Base-by-base conservation (phyloP, 2,329 filamentous ascomycete genomes). In the Akanthomyces dipterigenus region DNA sequence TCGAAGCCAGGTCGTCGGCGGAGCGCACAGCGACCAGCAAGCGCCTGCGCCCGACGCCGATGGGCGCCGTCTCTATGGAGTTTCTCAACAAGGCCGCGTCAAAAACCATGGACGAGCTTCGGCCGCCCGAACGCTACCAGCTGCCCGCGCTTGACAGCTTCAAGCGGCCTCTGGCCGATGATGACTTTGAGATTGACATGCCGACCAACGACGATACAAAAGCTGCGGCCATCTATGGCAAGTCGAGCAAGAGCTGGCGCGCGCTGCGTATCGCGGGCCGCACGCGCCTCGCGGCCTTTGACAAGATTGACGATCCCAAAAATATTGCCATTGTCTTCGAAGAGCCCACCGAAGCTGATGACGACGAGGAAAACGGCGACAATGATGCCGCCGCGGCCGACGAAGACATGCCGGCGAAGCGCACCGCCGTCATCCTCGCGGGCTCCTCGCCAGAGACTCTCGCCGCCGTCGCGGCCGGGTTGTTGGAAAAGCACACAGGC, bases 241-340 rank as follows among this genome's bases (percentile, higher is more conserved):
- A 96, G 72, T 86, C 88, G 22, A 96, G 91, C 77, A 93, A 96
- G 73, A 89, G 87, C 61, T 99, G 95, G 95, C 85, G 93, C 67
- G 90, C 91, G 5, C 78, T 99, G 64, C 86, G 95, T 57, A 84
- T 96, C 65, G 89, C 91, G 11, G 87, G 89, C 61, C 86, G 85
- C 65, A 86, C 81, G 61, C 89, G 88, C 67, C 82, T 98, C 66
- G 82, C 85, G 49, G 78, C 86, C 22, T 95, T 98, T 72, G 93
- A 98, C 73, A 91, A 89, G 73, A 89, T 96, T 53, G 92, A 96
- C 60, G 88, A 92, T 65, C 87, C 89, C 45, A 89, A 89, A 70
- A 90, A 91, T 63, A 80, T 88, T 36, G 80, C 80, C 59, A 69
- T 77, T 38, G 77, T 88, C 14, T 88, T 87, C 63, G 74, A 82